Conservation (phyloP, 352 stramenopile species). For the Phytophthora cajani region DNA sequence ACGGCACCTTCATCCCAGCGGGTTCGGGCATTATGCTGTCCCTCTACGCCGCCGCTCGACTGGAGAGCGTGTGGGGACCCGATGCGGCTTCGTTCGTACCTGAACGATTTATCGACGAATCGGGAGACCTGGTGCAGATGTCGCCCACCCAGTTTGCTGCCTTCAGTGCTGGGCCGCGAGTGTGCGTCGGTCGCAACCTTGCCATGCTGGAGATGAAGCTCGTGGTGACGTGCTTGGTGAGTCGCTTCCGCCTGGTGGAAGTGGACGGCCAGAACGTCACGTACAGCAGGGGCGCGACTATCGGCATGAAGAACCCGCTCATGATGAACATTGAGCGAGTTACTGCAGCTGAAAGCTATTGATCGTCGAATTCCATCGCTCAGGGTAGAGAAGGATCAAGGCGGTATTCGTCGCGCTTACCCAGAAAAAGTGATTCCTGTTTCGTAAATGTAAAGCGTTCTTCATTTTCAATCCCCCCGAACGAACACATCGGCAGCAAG, state of each 20-base stretch:
- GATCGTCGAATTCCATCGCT: not conserved
- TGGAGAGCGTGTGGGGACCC: conserved; percentile 38
- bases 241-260: conserved; percentile 44
- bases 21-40: conserved; percentile 30
- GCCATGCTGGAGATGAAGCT: conserved; percentile 78
- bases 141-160: conserved; percentile 24
- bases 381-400: too few species aligned
- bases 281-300: conserved; percentile 40
- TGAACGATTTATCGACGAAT: conserved; percentile 40
- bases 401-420: too few species aligned
- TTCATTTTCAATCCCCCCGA: too few species aligned
- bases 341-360: not conserved
- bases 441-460: too few species aligned
- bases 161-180: conserved; percentile 32
- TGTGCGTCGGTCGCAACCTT: conserved; percentile 38
- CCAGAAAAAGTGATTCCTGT: too few species aligned
- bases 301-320: conserved; percentile 44
- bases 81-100: conserved; percentile 42
- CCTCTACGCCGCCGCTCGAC: conserved; percentile 39
- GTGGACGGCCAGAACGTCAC: conserved; percentile 34
- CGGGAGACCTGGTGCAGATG: conserved; percentile 19
- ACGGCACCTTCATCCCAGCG: conserved; percentile 40
- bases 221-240: conserved; percentile 42
- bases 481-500: too few species aligned
- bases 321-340: conserved; percentile 26